Percentiles rank a stretch among this genome's conserved stretches.
These are phyloP conservation scores for Scleromitrula shiraiana DNA, from an alignment of 2,329 filamentous ascomycete species.

Conservation along the genomic window DNA sequence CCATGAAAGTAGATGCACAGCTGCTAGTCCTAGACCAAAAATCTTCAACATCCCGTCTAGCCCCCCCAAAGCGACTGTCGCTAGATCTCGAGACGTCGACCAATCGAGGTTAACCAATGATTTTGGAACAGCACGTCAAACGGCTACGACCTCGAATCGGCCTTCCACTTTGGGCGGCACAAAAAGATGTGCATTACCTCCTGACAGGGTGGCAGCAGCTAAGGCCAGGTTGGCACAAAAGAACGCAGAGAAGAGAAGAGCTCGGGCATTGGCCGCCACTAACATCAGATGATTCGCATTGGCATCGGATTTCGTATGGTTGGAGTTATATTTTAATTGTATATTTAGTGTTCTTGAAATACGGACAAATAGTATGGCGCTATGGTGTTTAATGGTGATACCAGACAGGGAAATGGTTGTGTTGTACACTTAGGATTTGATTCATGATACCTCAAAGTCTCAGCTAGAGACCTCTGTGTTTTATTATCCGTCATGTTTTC, in stretches of 20 bases:
- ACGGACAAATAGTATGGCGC: neutral
- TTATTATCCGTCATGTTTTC: too few species aligned
- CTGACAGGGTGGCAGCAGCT: conserved; percentile 30
- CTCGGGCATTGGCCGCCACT: conserved; percentile 12
- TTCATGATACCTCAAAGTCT: too few species aligned
- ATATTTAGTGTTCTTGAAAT: neutral
- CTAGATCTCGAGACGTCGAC: conserved; percentile 15
- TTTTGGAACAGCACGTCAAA: conserved; percentile 3
- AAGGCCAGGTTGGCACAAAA: conserved; percentile 29
- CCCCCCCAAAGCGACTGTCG: conserved; percentile 20
- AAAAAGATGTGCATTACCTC: conserved; percentile 22
- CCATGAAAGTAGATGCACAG: conserved; percentile 15
- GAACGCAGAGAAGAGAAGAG: conserved; percentile 24
- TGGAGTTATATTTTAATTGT: neutral
- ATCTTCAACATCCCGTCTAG: conserved; percentile 26
- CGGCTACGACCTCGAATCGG: conserved; percentile 15
- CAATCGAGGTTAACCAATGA: conserved; percentile 16
- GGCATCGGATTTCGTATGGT: neutral
- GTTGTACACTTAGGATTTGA: too few species aligned
- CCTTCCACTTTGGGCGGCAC: conserved; percentile 17
- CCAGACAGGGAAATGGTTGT: neutral
- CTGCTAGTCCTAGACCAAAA: conserved; percentile 23
- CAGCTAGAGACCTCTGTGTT: too few species aligned
- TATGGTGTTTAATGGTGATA: neutral
- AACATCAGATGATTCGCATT: conserved; percentile 1